Evolutionary conservation across 768 basidiomycete species (phyloP).

Genomic region (Asterophora parasitica): DNA sequence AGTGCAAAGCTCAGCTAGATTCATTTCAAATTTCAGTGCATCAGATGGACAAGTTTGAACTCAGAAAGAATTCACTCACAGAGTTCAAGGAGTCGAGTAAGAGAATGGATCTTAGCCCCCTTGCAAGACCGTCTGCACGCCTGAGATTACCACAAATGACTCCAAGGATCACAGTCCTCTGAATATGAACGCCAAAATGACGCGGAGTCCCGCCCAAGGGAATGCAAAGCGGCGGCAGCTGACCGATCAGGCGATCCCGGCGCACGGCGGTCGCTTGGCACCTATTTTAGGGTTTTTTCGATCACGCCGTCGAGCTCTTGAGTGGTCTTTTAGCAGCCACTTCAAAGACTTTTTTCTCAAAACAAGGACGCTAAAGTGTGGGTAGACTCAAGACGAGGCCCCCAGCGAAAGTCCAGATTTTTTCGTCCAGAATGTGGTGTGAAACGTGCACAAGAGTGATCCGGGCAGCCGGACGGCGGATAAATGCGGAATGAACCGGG

Average conservation of each 20-base stretch:
- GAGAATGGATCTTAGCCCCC: not conserved
- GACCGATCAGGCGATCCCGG: slow-evolving; percentile 1
- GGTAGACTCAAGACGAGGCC: not conserved
- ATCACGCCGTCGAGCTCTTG: slow-evolving; percentile 1
- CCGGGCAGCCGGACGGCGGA: slow-evolving; percentile 5
- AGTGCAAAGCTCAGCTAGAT: not conserved
- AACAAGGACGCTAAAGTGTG: not conserved
- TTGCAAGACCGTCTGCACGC: not conserved
- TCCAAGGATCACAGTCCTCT: no score
- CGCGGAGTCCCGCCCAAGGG: slow-evolving; percentile 7
- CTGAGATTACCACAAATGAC: no score
- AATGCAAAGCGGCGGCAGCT: not conserved
- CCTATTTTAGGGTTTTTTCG: not conserved
- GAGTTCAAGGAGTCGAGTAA: not conserved
- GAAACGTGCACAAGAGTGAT: not conserved
- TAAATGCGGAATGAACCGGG: slow-evolving; percentile 10
- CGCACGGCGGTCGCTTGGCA: not conserved
- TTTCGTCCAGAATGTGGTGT: not conserved
- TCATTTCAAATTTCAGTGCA: not conserved
- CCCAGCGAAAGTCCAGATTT: not conserved
- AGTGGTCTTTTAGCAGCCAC: not conserved
- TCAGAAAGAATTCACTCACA: not conserved
- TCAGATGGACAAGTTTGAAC: no score
- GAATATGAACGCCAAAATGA: not conserved
- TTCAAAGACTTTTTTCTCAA: not conserved